Evolutionary conservation across 2,329 filamentous ascomycete species (phyloP), one percentile per base, ranked within the genome.

Genomic region (Pyrenochaeta sp.): DNA sequence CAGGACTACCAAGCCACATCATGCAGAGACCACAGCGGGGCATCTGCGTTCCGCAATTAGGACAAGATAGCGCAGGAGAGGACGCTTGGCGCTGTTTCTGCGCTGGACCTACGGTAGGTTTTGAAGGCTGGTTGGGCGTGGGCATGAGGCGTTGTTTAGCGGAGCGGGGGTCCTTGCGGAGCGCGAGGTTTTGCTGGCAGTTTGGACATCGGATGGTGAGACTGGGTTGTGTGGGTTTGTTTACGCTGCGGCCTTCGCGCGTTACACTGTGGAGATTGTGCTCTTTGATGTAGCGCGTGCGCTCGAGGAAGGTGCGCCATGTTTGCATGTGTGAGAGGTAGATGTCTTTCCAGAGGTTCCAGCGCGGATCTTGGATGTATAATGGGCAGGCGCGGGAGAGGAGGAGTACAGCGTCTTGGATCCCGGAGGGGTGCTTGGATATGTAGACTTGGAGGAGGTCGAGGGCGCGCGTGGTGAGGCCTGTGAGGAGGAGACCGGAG

Each of bases 381-480:
- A 88, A 84, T 0, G 91, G 91, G 55, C 88, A 86, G 65, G 90
- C 90, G 73, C 91, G 88, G 12, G 90, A 90, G 56, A 91, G 85
- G 58, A 92, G 85, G 1, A 95, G 82, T 0, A 91, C 89, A 1
- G 91, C 90, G 1, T 91, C 93, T 78, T 96, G 92, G 25, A 91
- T 84, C 74, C 94, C 91, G 0, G 61, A 40, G 71, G 88, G 84
- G 73, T 90, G 92, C 65, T 90, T 90, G 66, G 89, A 84, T 45
- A 95, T 85, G 75, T 93, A 92, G 50, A 87, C 86, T 59, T 91
- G 89, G 58, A 94, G 86, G 19, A 95, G 86, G 72, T 93, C 90
- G 56, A 93, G 88, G 50, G 90, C 83, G 52, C 83, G 82, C 64
- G 92, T 90, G 2, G 88, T 88, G 58, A 96, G 88, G 37, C 92